These are phyloP conservation scores for Penicillium aurantiogriseum DNA, from an alignment of 2,329 filamentous ascomycete species.

Conservation along the genomic window DNA sequence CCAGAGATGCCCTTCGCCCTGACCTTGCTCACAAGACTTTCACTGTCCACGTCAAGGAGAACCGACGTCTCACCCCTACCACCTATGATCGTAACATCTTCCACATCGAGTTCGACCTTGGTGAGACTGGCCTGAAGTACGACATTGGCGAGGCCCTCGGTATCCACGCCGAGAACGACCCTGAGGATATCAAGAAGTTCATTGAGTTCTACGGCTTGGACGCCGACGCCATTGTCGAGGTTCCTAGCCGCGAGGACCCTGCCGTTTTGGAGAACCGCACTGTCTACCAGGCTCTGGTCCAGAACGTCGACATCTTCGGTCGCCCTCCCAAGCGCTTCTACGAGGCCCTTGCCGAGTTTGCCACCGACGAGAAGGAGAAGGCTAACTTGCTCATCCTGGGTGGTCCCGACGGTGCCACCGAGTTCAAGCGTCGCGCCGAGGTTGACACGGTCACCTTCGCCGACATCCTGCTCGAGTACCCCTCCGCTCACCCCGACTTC, in stretches of 20 bases:
- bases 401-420: slow-evolving; percentile 73
- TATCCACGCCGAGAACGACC: slow-evolving; percentile 92
- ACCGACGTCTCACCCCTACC: slow-evolving; percentile 81
- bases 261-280: slow-evolving; percentile 79
- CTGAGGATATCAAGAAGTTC: slow-evolving; percentile 73
- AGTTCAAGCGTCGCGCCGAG: slow-evolving; percentile 90
- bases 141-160: slow-evolving; percentile 96
- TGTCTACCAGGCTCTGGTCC: slow-evolving; percentile 83
- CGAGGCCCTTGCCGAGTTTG: slow-evolving; percentile 83
- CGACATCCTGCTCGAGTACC: slow-evolving; percentile 85
- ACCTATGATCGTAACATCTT: slow-evolving; percentile 98
- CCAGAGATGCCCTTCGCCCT: slow-evolving; percentile 70
- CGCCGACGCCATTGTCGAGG: slow-evolving; percentile 80
- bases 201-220: slow-evolving; percentile 87
- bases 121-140: slow-evolving; percentile 86
- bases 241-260: slow-evolving; percentile 77
- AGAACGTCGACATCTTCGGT: slow-evolving; percentile 96
- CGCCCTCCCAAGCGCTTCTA: slow-evolving; percentile 98
- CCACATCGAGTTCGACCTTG: slow-evolving; percentile 98
- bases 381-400: slow-evolving; percentile 74
- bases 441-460: slow-evolving; percentile 89
- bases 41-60: slow-evolving; percentile 89
- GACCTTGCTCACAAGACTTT: slow-evolving; percentile 83
- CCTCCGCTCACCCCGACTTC: slow-evolving; percentile 83
- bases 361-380: slow-evolving; percentile 78